Conservation (phyloP, 1,284 basidiomycete genomes). For the Irpex rosettiformis region DNA sequence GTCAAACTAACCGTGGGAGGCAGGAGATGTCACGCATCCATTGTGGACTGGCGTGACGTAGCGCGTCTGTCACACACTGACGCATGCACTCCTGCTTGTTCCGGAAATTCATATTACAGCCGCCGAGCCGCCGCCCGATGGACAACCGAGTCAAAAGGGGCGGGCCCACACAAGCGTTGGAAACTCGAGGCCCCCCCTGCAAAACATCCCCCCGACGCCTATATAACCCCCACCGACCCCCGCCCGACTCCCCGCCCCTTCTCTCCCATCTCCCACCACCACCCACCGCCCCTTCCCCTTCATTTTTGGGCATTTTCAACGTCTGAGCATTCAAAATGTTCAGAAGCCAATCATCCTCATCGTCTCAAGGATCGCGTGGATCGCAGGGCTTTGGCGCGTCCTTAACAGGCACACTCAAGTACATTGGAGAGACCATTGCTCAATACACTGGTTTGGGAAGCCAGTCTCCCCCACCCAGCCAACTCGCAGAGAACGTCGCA, state of each 20-base stretch:
- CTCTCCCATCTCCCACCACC: neutral
- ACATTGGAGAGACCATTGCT: neutral
- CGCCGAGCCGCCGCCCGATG: neutral
- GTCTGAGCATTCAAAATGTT: neutral
- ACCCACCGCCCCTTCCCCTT: neutral
- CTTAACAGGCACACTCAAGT: neutral
- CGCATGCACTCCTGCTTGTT: neutral
- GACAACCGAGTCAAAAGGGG: neutral
- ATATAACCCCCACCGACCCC: neutral
- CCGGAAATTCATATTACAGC: neutral
- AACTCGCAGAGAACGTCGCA: neutral
- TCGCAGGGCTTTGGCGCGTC: neutral
- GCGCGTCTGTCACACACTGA: conserved; percentile 2
- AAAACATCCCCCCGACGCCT: neutral
- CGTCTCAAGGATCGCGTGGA: neutral
- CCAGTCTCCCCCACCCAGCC: neutral
- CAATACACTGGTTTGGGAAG: neutral
- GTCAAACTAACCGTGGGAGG: neutral
- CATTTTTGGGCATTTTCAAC: neutral
- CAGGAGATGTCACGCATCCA: conserved; percentile 3
- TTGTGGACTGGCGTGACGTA: neutral
- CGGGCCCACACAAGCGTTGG: neutral
- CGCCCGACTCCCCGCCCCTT: conserved; percentile 1
- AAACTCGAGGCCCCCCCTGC: neutral
- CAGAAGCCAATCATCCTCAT: neutral